Conservation (phyloP, 805 yeast genomes). For the Cyberlindnera saturnus region DNA sequence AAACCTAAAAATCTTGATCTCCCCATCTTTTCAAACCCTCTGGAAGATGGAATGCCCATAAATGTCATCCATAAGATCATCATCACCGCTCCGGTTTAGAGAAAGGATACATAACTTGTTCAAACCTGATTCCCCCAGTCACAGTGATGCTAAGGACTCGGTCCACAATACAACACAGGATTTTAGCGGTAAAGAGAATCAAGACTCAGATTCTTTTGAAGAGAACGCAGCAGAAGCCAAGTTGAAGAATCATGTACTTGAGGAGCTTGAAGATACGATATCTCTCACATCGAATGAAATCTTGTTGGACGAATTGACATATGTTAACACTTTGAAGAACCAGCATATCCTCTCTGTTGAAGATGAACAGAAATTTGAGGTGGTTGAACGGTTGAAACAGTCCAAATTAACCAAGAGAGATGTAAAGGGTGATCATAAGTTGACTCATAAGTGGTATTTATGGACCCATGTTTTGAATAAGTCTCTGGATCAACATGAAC, state of each 20-base stretch:
- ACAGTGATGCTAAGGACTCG: background rate
- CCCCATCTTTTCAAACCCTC: too few relatives aligned
- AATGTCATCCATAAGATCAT: too few relatives aligned
- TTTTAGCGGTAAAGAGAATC: too few relatives aligned
- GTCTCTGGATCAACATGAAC: background rate
- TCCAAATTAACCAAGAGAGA: background rate
- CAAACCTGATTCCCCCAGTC: background rate
- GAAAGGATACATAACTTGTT: conserved; percentile 1
- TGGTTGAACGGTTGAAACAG: background rate
- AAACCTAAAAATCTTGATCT: too few relatives aligned
- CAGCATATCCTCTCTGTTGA: background rate
- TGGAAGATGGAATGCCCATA: too few relatives aligned
- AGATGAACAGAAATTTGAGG: background rate
- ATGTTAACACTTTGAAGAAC: conserved; percentile 1
- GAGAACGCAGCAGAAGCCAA: background rate
- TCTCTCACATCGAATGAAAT: background rate
- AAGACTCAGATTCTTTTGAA: too few relatives aligned
- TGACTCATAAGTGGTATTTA: background rate
- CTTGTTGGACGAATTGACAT: background rate
- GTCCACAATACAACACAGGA: too few relatives aligned
- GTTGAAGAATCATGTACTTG: background rate
- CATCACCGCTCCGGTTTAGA: background rate
- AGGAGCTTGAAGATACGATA: background rate
- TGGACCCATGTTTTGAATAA: conserved; percentile 1
- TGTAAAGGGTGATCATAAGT: background rate